Percentiles rank a stretch among this genome's conserved stretches.
Evolutionary conservation across 805 yeast species (phyloP).

Genomic region (Lachancea kluyveri): DNA sequence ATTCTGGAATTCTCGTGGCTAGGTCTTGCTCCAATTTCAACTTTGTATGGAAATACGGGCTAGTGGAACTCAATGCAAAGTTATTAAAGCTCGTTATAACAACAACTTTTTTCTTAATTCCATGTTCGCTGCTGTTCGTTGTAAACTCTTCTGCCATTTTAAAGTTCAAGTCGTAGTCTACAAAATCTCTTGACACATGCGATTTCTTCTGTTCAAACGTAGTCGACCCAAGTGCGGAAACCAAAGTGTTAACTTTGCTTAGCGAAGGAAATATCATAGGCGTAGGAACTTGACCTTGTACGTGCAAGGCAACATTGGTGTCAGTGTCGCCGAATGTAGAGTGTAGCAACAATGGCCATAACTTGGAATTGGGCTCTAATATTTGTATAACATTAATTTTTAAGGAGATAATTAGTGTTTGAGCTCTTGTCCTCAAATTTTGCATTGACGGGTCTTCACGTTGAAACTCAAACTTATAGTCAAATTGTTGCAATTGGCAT

Average conservation of each 20-base stretch:
- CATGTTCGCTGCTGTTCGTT: constrained; percentile 5
- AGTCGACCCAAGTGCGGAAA: constrained; percentile 17
- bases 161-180: constrained; percentile 18
- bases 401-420: no score
- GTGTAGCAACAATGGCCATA: no score
- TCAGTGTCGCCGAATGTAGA: no score
- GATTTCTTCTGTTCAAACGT: constrained; percentile 8
- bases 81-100: constrained; percentile 23
- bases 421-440: no score
- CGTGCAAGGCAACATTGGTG: no score
- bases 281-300: no score
- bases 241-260: constrained; percentile 2
- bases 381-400: constrained; percentile 1
- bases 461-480: no score
- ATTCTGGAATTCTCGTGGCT: constrained; percentile 6
- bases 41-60: constrained; percentile 19
- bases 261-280: constrained; percentile 5
- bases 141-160: constrained; percentile 12
- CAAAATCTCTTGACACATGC: constrained; percentile 11
- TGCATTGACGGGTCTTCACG: no score
- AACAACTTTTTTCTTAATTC: constrained; percentile 11
- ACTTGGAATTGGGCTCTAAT: constrained; percentile 3
- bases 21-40: constrained; percentile 16
- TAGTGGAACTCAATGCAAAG: constrained; percentile 10
- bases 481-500: no score